Evolutionary conservation across 805 yeast genomes (phyloP).

Genomic region (Priceomyces carsonii): DNA sequence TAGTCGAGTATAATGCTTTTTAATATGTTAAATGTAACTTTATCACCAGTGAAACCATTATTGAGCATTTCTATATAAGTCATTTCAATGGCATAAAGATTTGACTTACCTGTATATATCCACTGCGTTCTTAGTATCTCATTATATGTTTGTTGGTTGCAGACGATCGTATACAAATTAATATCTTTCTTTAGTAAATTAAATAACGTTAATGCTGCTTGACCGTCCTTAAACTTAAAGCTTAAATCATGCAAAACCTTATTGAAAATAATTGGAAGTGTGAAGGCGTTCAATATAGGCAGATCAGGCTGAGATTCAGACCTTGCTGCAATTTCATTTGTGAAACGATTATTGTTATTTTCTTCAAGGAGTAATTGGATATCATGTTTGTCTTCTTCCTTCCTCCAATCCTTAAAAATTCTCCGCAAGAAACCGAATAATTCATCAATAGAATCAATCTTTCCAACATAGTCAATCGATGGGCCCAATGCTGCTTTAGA

Average conservation of each 20-base stretch:
- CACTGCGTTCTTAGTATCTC: slow-evolving; percentile 36
- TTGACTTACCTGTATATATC: slow-evolving; percentile 39
- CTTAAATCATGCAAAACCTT: slow-evolving; percentile 23
- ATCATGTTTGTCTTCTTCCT: slow-evolving; percentile 2
- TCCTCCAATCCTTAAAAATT: slow-evolving; percentile 14
- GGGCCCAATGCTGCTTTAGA: slow-evolving; percentile 21
- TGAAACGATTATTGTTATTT: slow-evolving; percentile 9
- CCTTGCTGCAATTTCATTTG: slow-evolving; percentile 13
- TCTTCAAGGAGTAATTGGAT: slow-evolving; percentile 6
- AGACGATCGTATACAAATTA: slow-evolving; percentile 30
- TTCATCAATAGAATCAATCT: slow-evolving; percentile 11
- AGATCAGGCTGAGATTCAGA: slow-evolving; percentile 18
- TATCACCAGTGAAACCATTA: slow-evolving; percentile 41
- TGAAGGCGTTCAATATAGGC: slow-evolving; percentile 32
- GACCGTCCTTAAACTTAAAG: slow-evolving; percentile 33
- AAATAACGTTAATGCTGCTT: slow-evolving; percentile 35
- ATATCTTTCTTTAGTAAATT: slow-evolving; percentile 35
- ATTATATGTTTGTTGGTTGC: slow-evolving; percentile 44
- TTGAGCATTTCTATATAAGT: slow-evolving; percentile 38
- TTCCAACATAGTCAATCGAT: slow-evolving; percentile 21
- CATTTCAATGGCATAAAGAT: slow-evolving; percentile 35
- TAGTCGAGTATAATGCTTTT: slow-evolving; percentile 36
- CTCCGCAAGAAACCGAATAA: slow-evolving; percentile 18
- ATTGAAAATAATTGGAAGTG: slow-evolving; percentile 40
- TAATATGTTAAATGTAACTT: slow-evolving; percentile 33